These are phyloP conservation scores for Suhomyces yuchorum DNA, from an alignment of 1,139 yeast genomes.

Conservation along the genomic window DNA sequence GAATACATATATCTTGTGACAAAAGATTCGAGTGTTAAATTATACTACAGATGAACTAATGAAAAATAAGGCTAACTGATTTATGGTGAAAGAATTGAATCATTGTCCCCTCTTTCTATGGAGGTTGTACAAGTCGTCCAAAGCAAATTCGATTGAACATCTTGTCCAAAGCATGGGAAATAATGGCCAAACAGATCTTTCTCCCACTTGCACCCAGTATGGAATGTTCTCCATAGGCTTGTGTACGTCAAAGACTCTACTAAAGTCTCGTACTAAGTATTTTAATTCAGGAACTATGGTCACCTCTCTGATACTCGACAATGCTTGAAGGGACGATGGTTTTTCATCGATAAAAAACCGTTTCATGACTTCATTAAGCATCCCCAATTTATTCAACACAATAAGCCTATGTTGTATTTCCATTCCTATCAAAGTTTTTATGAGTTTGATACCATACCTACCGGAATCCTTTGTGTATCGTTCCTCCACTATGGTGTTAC, in stretches of 20 bases:
- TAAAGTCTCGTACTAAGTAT: constrained; percentile 66
- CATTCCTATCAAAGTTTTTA: constrained; percentile 44
- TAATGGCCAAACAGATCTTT: constrained; percentile 91
- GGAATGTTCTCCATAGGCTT: constrained; percentile 71
- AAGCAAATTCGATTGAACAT: constrained; percentile 85
- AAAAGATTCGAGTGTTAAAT: constrained; percentile 53
- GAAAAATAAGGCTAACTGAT: too few species aligned
- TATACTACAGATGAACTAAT: constrained; percentile 47
- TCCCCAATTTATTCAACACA: constrained; percentile 75
- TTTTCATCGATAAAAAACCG: constrained; percentile 86
- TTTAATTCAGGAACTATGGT: constrained; percentile 88
- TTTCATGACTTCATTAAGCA: constrained; percentile 69
- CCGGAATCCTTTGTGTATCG: constrained; percentile 34
- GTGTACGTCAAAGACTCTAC: constrained; percentile 75
- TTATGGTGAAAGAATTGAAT: neutral
- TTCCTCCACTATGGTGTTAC: constrained; percentile 18
- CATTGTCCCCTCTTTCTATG: constrained; percentile 37
- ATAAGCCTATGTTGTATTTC: constrained; percentile 86
- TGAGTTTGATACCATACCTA: constrained; percentile 35
- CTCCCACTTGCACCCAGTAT: constrained; percentile 91
- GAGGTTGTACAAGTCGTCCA: constrained; percentile 71
- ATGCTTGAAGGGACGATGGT: constrained; percentile 64
- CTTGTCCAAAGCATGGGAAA: constrained; percentile 84
- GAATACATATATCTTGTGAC: constrained; percentile 66
- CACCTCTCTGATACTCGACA: constrained; percentile 63